Percentiles rank a stretch among this genome's conserved stretches.
These are phyloP conservation scores for Penicillium argentinense DNA, from an alignment of 495 filamentous ascomycete species.

Conservation along the genomic window DNA sequence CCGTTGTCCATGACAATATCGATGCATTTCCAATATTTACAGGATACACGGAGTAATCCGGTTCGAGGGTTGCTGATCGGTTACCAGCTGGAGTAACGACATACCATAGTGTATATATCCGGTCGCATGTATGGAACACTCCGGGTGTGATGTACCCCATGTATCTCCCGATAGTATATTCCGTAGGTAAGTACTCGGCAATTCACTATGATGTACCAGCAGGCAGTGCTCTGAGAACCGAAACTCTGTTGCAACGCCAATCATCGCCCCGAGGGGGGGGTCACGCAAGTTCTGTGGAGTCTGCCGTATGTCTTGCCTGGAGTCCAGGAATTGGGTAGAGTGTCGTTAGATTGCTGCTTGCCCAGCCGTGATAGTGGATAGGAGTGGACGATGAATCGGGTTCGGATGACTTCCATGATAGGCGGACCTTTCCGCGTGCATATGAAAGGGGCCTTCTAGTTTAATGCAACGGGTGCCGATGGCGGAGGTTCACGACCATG, in stretches of 20 bases:
- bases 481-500: constrained; percentile 25
- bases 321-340: not conserved
- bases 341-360: not conserved
- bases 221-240: too few relatives aligned
- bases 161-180: too few relatives aligned
- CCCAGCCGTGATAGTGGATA: not conserved
- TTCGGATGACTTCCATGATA: constrained; percentile 27
- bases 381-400: not conserved
- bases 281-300: constrained; percentile 3
- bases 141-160: too few relatives aligned
- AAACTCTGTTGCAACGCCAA: constrained; percentile 1
- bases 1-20: too few relatives aligned
- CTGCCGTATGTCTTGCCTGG: not conserved
- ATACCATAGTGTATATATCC: too few relatives aligned
- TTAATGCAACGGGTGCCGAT: constrained; percentile 10
- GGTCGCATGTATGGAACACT: too few relatives aligned
- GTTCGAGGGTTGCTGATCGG: not conserved
- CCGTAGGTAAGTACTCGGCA: too few relatives aligned
- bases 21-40: not conserved
- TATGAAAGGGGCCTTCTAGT: not conserved
- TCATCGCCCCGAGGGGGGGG: not conserved
- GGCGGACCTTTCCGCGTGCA: constrained; percentile 21
- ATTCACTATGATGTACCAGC: too few relatives aligned
- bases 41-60: constrained; percentile 6
- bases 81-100: too few relatives aligned